phyloP scores from a whole-genome alignment of 2,329 filamentous ascomycete genomes.

The Pseudocercospora ulei region DNA sequence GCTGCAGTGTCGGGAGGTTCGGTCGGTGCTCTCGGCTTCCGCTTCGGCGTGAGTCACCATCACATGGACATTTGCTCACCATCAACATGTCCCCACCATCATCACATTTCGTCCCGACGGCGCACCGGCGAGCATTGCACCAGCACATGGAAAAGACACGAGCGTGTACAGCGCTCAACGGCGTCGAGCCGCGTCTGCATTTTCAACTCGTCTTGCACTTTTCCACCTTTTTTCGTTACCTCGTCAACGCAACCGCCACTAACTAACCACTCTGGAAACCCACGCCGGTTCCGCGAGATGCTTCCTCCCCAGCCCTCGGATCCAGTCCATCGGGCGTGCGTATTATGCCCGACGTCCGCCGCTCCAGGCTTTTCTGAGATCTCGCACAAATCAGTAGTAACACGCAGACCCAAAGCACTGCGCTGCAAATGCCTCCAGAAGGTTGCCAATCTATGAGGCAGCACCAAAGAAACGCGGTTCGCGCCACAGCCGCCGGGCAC shows the following conservation, averaged over 20 bases:
- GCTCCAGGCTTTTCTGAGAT: background rate
- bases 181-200: conserved; percentile 8
- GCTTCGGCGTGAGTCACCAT: too few species aligned
- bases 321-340: conserved; percentile 10
- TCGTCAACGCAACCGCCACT: conserved; percentile 6
- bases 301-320: conserved; percentile 6
- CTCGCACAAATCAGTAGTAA: background rate
- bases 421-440: conserved; percentile 9
- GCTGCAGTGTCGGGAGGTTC: too few species aligned
- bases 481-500: conserved; percentile 1
- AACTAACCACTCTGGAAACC: background rate
- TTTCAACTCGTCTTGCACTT: conserved; percentile 9
- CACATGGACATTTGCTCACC: too few species aligned
- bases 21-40: too few species aligned
- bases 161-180: background rate
- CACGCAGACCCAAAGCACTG: conserved; percentile 4
- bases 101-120: too few species aligned
- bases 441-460: conserved; percentile 11
- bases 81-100: too few species aligned
- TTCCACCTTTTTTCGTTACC: background rate
- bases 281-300: background rate
- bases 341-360: conserved; percentile 11
- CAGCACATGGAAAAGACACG: too few species aligned
- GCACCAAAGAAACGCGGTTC: conserved; percentile 2
- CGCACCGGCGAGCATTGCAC: too few species aligned